Percentiles rank a stretch among this genome's conserved stretches.
phyloP scores from a whole-genome alignment of 192 early-diverging fungal species.

The Coemansia sp. region DNA sequence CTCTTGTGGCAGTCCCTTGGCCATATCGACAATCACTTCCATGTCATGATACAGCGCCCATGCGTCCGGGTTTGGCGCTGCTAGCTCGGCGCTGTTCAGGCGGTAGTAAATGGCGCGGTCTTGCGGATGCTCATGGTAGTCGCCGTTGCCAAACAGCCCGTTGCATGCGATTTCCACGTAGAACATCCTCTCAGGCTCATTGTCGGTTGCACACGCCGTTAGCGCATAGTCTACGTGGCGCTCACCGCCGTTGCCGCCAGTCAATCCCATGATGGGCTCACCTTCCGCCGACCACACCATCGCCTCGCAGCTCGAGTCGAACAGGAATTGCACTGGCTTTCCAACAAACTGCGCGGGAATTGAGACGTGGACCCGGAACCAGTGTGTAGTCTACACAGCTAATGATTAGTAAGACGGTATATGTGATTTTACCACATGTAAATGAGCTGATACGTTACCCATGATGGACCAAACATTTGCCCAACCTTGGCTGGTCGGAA shows the following conservation, averaged over 20 bases:
- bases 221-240: conserved; percentile 58
- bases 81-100: conserved; percentile 66
- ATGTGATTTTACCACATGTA: neutral
- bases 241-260: conserved; percentile 59
- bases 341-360: conserved; percentile 67
- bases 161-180: conserved; percentile 93
- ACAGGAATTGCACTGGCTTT: conserved; percentile 80
- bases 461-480: conserved; percentile 82
- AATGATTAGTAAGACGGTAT: neutral
- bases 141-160: conserved; percentile 80
- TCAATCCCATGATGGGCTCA: conserved; percentile 81
- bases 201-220: conserved; percentile 46
- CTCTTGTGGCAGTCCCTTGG: conserved; percentile 63
- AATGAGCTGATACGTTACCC: conserved; percentile 39
- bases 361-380: conserved; percentile 66
- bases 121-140: conserved; percentile 58
- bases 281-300: conserved; percentile 88
- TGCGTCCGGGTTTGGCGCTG: conserved; percentile 68
- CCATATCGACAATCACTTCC: conserved; percentile 73
- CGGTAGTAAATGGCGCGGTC: conserved; percentile 60
- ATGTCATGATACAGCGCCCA: conserved; percentile 75
- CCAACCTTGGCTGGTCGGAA: conserved; percentile 71
- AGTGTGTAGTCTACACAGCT: conserved; percentile 60
- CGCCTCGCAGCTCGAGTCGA: conserved; percentile 87
- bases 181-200: conserved; percentile 60